Conservation (phyloP, 805 yeast species). For the Teunomyces kruisii region DNA sequence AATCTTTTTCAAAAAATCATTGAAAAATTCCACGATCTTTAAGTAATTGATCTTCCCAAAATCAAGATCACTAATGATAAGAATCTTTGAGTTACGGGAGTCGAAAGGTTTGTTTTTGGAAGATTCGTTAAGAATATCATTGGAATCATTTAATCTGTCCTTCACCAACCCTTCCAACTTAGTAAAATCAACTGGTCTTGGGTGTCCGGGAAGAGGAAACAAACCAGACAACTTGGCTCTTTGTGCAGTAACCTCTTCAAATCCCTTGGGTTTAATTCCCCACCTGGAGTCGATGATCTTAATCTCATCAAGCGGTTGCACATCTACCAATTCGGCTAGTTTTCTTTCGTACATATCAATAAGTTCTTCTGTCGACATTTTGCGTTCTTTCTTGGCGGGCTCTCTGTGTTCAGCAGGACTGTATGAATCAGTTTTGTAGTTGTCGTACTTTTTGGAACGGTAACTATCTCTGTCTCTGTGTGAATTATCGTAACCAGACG, state of each 20-base stretch:
- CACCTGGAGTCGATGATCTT: conserved; percentile 54
- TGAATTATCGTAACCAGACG: conserved; percentile 1
- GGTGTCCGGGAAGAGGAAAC: conserved; percentile 73
- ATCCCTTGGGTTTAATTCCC: conserved; percentile 73
- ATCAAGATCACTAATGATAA: conserved; percentile 33
- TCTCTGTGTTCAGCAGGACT: neutral
- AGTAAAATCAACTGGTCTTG: conserved; percentile 43
- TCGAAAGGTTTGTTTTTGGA: conserved; percentile 41
- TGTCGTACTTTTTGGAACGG: conserved; percentile 2
- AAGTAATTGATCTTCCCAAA: conserved; percentile 32
- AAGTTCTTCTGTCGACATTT: conserved; percentile 16
- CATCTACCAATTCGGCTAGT: conserved; percentile 36
- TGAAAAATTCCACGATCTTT: conserved; percentile 45
- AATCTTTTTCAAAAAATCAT: conserved; percentile 44
- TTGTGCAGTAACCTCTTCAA: conserved; percentile 71
- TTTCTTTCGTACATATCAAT: conserved; percentile 22
- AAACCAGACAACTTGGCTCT: conserved; percentile 77
- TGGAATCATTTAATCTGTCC: conserved; percentile 30
- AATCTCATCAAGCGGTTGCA: conserved; percentile 52
- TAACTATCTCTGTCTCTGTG: neutral
- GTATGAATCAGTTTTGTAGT: neutral
- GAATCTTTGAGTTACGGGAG: conserved; percentile 30
- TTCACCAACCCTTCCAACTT: conserved; percentile 39
- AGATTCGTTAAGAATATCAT: conserved; percentile 31
- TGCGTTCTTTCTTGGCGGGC: neutral